These are phyloP conservation scores for Aegilops bicornis DNA, from an alignment of 176 grass and related monocot genomes.

Conservation along the genomic window DNA sequence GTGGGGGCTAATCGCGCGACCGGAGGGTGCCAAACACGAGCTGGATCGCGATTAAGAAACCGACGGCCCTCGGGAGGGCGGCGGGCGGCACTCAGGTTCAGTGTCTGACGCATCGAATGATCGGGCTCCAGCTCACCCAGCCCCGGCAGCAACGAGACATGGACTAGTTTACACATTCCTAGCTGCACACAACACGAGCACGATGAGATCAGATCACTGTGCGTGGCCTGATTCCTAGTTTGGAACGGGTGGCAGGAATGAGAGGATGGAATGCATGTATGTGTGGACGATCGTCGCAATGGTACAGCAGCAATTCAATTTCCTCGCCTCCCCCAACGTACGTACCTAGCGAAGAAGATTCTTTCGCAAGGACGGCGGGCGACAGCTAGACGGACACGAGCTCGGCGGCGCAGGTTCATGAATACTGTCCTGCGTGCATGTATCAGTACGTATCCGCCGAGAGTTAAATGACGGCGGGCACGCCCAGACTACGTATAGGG, in stretches of 20 bases:
- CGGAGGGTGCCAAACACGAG: constrained; percentile 1
- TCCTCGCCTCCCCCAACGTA: neutral
- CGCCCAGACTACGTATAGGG: constrained; percentile 1
- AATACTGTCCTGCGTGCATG: neutral
- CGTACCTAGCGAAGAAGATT: constrained; percentile 14
- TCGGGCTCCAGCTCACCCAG: constrained; percentile 36
- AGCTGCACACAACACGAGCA: neutral
- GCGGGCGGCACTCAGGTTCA: constrained; percentile 33
- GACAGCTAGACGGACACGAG: neutral
- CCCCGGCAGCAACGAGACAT: neutral
- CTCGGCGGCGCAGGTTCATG: constrained; percentile 45
- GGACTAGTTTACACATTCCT: constrained; percentile 22
- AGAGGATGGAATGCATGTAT: neutral
- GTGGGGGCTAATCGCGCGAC: constrained; percentile 30
- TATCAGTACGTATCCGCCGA: neutral
- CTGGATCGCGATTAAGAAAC: neutral
- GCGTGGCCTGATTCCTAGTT: neutral
- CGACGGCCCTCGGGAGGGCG: neutral
- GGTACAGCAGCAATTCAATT: neutral
- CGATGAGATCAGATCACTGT: neutral
- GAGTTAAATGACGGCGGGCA: neutral
- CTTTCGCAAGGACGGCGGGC: constrained; percentile 16
- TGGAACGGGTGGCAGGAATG: neutral
- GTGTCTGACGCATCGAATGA: constrained; percentile 21
- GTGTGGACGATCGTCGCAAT: neutral